Evolutionary conservation across 768 basidiomycete genomes (phyloP).

Genomic region (Termitomyces sp.): DNA sequence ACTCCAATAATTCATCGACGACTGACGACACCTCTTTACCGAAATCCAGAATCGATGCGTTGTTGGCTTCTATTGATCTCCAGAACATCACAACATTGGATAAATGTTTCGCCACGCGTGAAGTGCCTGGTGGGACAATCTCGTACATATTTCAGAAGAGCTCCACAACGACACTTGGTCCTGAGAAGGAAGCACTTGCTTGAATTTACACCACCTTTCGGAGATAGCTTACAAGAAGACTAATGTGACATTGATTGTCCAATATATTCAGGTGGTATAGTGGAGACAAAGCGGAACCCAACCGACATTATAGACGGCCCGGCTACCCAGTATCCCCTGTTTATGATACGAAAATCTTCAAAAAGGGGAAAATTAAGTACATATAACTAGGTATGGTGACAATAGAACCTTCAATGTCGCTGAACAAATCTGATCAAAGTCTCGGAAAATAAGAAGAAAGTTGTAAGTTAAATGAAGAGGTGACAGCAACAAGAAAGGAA

Average conservation of each 20-base stretch:
- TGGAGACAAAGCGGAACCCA: constrained; percentile 10
- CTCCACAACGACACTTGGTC: not conserved
- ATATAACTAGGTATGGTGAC: not conserved
- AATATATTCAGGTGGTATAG: constrained; percentile 10
- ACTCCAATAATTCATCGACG: constrained; percentile 9
- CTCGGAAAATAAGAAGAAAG: constrained; percentile 12
- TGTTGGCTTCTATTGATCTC: constrained; percentile 45
- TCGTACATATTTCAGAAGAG: constrained; percentile 75
- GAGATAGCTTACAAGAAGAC: not conserved
- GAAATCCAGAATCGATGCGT: constrained; percentile 13
- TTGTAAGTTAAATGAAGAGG: not conserved
- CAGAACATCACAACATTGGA: constrained; percentile 39
- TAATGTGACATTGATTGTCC: not conserved
- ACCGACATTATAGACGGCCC: not conserved
- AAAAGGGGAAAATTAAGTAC: no score
- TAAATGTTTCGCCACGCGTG: constrained; percentile 26
- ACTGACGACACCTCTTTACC: not conserved
- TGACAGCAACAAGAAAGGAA: constrained; percentile 13
- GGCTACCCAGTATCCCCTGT: not conserved
- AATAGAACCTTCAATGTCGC: no score
- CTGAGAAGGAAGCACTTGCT: not conserved
- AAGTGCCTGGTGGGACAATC: constrained; percentile 63
- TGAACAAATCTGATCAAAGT: not conserved
- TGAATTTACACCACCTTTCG: not conserved
- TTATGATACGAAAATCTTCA: no score